These are phyloP conservation scores for Aspergillus persii DNA, from an alignment of 2,329 filamentous ascomycete genomes.

Conservation along the genomic window DNA sequence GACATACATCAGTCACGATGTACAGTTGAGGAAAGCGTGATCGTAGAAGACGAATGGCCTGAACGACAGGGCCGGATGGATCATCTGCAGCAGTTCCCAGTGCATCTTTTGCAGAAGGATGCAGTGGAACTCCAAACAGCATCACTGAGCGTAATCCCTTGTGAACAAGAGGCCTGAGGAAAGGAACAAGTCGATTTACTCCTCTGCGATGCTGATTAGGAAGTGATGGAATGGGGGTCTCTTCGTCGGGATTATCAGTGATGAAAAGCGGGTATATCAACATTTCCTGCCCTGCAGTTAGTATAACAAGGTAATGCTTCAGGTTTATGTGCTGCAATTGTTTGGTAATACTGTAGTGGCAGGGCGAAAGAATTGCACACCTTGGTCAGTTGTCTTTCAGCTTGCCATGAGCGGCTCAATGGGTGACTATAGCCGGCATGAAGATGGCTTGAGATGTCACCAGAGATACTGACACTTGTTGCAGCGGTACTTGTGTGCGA, in stretches of 20 bases:
- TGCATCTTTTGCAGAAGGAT: slow-evolving; percentile 78
- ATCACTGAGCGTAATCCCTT: slow-evolving; percentile 93
- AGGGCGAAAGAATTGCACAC: slow-evolving; percentile 43
- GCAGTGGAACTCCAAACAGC: slow-evolving; percentile 88
- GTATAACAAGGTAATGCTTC: background rate
- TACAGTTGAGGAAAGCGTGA: slow-evolving; percentile 86
- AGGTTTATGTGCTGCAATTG: too few species aligned
- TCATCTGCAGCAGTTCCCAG: slow-evolving; percentile 91
- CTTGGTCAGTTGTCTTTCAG: slow-evolving; percentile 82
- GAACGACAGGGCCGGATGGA: slow-evolving; percentile 86
- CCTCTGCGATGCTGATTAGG: slow-evolving; percentile 88
- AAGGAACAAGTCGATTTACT: slow-evolving; percentile 78
- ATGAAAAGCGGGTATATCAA: slow-evolving; percentile 97
- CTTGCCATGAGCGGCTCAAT: slow-evolving; percentile 76
- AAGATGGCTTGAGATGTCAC: slow-evolving; percentile 77
- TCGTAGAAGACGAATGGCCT: slow-evolving; percentile 77
- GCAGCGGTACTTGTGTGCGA: slow-evolving; percentile 49
- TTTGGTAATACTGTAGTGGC: background rate
- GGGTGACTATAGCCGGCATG: slow-evolving; percentile 82
- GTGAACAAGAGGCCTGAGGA: slow-evolving; percentile 79
- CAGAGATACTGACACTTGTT: slow-evolving; percentile 52
- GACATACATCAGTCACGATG: slow-evolving; percentile 88
- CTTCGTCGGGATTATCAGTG: slow-evolving; percentile 89
- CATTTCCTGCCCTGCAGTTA: slow-evolving; percentile 68
- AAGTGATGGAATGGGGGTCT: slow-evolving; percentile 83